Percentiles rank a stretch among this genome's conserved stretches.
Conservation (phyloP, 495 filamentous ascomycete species). For the Clohesyomyces aquaticus region DNA sequence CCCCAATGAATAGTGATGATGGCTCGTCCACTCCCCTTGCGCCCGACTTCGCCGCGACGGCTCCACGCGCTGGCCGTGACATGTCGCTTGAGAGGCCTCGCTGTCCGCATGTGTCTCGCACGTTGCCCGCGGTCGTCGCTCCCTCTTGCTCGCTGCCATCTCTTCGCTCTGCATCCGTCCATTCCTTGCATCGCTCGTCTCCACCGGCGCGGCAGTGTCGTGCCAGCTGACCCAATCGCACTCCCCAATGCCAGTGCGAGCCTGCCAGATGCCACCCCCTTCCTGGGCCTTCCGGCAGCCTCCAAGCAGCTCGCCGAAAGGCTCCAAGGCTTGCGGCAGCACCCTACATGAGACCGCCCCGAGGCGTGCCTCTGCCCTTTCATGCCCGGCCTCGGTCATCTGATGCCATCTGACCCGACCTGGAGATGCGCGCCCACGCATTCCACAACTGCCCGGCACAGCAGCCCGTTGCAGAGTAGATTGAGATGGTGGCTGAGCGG, state of each 20-base stretch:
- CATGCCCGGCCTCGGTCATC: conserved; percentile 30
- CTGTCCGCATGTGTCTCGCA: conserved; percentile 31
- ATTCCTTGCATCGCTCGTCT: conserved; percentile 25
- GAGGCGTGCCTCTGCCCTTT: conserved; percentile 6
- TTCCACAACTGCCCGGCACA: conserved; percentile 22
- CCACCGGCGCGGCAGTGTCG: conserved; percentile 6
- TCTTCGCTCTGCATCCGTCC: conserved; percentile 35
- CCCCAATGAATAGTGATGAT: too few species aligned
- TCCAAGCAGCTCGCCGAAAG: conserved; percentile 24
- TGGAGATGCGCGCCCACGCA: conserved; percentile 15
- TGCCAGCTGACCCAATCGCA: conserved; percentile 24
- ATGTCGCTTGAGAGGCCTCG: conserved; percentile 9
- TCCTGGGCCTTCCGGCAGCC: conserved; percentile 18
- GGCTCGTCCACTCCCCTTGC: conserved; percentile 31
- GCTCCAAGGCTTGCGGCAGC: conserved; percentile 34
- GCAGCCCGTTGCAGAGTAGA: conserved; percentile 35
- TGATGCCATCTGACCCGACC: conserved; percentile 16
- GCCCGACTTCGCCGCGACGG: background rate
- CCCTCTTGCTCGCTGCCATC: too few species aligned
- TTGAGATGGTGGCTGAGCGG: conserved; percentile 39
- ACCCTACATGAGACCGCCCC: conserved; percentile 33
- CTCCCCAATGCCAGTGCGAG: too few species aligned
- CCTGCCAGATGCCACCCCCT: conserved; percentile 14
- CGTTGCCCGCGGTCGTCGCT: conserved; percentile 31
- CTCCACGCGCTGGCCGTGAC: conserved; percentile 34